Conservation (phyloP, 1,284 basidiomycete species). For the Puccinia horiana region DNA sequence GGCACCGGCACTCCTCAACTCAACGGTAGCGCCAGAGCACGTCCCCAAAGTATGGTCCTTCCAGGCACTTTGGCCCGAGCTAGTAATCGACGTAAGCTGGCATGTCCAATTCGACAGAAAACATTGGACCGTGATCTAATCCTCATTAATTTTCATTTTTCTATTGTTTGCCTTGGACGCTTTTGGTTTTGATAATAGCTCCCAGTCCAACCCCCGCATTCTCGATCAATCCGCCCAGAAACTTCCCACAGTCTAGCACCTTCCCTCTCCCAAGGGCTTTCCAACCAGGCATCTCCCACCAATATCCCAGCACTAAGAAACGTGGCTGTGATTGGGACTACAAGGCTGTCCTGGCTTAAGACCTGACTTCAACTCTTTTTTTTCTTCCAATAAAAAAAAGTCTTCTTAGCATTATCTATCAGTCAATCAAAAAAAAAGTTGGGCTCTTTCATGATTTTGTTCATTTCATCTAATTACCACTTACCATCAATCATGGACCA, state of each 20-base stretch:
- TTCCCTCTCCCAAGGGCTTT: slow-evolving; percentile 45
- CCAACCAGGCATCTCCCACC: slow-evolving; percentile 23
- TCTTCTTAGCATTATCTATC: too few species aligned
- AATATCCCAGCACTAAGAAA: slow-evolving; percentile 39
- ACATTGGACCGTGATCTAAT: neutral
- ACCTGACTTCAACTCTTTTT: too few species aligned
- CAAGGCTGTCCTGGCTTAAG: slow-evolving; percentile 28
- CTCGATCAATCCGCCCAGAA: slow-evolving; percentile 42
- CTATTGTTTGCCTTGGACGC: neutral
- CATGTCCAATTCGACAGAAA: neutral
- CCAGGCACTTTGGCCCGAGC: slow-evolving; percentile 17
- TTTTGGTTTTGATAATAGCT: slow-evolving; percentile 2
- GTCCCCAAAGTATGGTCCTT: slow-evolving; percentile 43
- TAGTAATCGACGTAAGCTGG: slow-evolving; percentile 36
- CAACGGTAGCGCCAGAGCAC: slow-evolving; percentile 13
- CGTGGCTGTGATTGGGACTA: slow-evolving; percentile 45
- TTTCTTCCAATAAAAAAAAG: too few species aligned
- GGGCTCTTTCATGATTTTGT: too few species aligned
- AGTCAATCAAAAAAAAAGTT: too few species aligned
- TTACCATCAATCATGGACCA: neutral
- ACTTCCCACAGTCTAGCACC: slow-evolving; percentile 36
- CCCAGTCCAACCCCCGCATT: slow-evolving; percentile 40
- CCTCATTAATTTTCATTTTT: neutral
- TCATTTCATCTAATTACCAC: neutral
- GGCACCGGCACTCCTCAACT: neutral